Conservation (phyloP, 768 basidiomycete genomes). For the Auricularia auricula-judae region DNA sequence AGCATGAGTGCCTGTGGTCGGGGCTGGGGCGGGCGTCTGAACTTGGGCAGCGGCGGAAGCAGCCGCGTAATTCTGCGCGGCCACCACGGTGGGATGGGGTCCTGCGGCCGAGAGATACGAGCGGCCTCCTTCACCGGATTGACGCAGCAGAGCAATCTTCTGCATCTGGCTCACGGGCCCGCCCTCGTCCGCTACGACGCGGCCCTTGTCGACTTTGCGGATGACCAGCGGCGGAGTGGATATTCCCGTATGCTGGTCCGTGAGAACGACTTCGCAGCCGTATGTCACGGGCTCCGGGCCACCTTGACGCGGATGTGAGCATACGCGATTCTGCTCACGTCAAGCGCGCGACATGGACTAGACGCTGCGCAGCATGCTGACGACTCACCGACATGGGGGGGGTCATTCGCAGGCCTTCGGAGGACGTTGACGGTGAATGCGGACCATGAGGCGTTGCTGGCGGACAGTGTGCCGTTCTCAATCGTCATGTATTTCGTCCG, state of each 20-base stretch:
- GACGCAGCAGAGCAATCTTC: slow-evolving; percentile 80
- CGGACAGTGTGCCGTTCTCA: slow-evolving; percentile 70
- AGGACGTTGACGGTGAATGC: slow-evolving; percentile 91
- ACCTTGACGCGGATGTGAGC: slow-evolving; percentile 4
- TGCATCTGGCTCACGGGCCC: slow-evolving; percentile 96
- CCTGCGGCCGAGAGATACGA: slow-evolving; percentile 87
- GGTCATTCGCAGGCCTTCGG: slow-evolving; percentile 51
- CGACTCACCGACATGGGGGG: slow-evolving; percentile 50
- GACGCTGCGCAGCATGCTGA: slow-evolving; percentile 1
- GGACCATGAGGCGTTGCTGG: slow-evolving; percentile 88
- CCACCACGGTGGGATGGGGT: slow-evolving; percentile 39
- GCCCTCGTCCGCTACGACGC: slow-evolving; percentile 76
- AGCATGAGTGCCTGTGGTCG: slow-evolving; percentile 57
- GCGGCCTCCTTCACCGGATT: slow-evolving; percentile 65
- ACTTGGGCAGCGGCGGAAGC: not conserved
- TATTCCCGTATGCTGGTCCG: slow-evolving; percentile 76
- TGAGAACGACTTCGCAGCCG: slow-evolving; percentile 78
- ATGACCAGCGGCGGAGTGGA: slow-evolving; percentile 79
- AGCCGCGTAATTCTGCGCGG: not conserved
- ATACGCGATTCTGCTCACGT: not conserved
- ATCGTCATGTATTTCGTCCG: slow-evolving; percentile 97
- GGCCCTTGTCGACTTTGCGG: slow-evolving; percentile 86
- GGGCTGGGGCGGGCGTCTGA: not conserved
- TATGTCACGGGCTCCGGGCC: slow-evolving; percentile 84
- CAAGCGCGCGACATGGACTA: not conserved